Evolutionary conservation across 2,329 filamentous ascomycete species (phyloP), one percentile per base, ranked within the genome.

Genomic region (Aspergillus sp.): DNA sequence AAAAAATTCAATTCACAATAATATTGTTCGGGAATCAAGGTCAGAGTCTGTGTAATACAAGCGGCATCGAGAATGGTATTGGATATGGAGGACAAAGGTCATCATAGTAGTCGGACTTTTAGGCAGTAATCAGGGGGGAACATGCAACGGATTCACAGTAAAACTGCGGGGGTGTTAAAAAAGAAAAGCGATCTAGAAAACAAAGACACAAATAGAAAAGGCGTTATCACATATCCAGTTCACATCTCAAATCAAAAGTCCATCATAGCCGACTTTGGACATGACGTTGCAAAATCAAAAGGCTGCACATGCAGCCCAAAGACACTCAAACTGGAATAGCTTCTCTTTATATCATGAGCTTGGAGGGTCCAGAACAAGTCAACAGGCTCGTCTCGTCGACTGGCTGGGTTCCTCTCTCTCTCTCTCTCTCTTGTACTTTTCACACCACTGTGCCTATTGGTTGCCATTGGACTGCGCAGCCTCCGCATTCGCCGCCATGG

Each of bases 401-500:
- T 49, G 38, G 51, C 58, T 58, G 58, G 50, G 52, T 53, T 49
- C 32, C 46, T 50, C 20, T 49, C 45, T 41, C 23, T 51, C 29
- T 47, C 36, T 50, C 11, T 42, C 14, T 54, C 43, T 45, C 44
- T 50, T 38, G 45, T 23, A 23, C 21, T 43, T 47, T 51, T 20
- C 40, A 53, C 16, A 16, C 44, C 19, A 38, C 43, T 20, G 34
- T n/a, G 19, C 34, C 56, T 66, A 67, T 68, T 68, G 63, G 55
- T 60, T 63, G 52, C 66, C 67, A 38, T 73, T 73, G 50, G 66
- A 60, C 54, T 70, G 68, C 50, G 68, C 66, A 11, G 72, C 70
- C 51, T 71, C 68, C 2, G 67, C 70, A 36, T 70, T 70, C 29
- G 69, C 69, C 44, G 72, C 72, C 60, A 77, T 65, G 14, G 73